A percentile compares a stretch with the other conserved stretches of the same genome.
Evolutionary conservation across 169 alveolate genomes (phyloP).

Genomic region (Plasmodium inui): DNA sequence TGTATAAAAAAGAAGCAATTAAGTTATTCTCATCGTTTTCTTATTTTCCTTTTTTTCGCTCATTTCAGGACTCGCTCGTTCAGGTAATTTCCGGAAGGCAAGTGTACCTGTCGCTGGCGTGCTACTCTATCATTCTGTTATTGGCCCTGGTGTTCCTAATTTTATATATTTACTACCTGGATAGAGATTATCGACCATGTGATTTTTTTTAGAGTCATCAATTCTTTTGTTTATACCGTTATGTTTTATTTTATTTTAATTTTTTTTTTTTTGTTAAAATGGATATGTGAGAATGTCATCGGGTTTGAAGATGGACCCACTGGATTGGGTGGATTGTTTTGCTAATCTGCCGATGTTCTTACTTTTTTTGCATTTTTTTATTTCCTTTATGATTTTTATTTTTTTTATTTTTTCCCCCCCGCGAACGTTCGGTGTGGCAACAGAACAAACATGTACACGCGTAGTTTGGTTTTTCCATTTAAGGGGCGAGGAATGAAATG

Average conservation of each 20-base stretch:
- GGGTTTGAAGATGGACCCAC: not conserved
- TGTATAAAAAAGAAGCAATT: not conserved
- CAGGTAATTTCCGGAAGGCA: constrained; percentile 34
- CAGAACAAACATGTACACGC: not conserved
- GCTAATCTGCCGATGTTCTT: not conserved
- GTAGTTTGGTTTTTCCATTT: not conserved
- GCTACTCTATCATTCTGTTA: constrained; percentile 24
- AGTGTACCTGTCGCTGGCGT: constrained; percentile 18
- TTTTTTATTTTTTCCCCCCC: not conserved
- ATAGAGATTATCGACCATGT: constrained; percentile 62
- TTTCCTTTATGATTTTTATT: not conserved
- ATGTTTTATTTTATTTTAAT: not conserved
- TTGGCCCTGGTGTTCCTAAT: not conserved
- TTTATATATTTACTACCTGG: constrained; percentile 18
- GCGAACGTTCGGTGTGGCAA: not conserved
- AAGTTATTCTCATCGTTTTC: not conserved
- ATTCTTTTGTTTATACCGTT: not conserved
- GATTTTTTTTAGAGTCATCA: constrained; percentile 33
- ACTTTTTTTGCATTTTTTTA: not conserved
- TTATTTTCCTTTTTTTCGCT: not conserved
- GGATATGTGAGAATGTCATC: not conserved
- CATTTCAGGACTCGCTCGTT: constrained; percentile 64
- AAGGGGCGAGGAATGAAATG: not conserved
- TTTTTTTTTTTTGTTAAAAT: not conserved
- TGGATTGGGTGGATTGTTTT: not conserved